Conservation (phyloP, 2,329 filamentous ascomycete species). For the Capronia epimyces region DNA sequence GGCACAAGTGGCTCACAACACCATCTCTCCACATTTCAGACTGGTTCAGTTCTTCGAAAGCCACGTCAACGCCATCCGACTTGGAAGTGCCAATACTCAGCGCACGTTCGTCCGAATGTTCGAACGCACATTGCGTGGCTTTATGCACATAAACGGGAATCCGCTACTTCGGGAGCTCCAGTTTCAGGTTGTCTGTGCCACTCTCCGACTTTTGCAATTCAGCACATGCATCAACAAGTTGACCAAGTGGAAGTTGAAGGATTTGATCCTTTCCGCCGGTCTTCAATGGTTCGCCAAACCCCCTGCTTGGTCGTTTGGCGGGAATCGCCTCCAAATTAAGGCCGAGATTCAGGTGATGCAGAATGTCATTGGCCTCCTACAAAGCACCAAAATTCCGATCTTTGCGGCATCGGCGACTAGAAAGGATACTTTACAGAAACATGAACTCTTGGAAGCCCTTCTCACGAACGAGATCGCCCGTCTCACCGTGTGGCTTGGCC, state of each 20-base stretch:
- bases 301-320: conserved; percentile 89
- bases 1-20: conserved; percentile 72
- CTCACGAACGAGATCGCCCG: conserved; percentile 79
- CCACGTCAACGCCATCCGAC: conserved; percentile 88
- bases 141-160: conserved; percentile 67
- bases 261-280: conserved; percentile 78
- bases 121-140: conserved; percentile 67
- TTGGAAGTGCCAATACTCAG: conserved; percentile 76
- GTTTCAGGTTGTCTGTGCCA: conserved; percentile 80
- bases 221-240: conserved; percentile 60
- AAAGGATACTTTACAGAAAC: conserved; percentile 68
- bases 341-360: conserved; percentile 78
- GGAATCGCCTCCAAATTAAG: conserved; percentile 87
- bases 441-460: conserved; percentile 73
- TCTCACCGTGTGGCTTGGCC: conserved; percentile 83
- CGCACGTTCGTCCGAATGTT: conserved; percentile 76
- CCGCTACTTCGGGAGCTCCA: conserved; percentile 88
- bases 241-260: conserved; percentile 77
- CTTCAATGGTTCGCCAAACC: conserved; percentile 81
- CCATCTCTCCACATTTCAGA: conserved; percentile 79
- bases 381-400: conserved; percentile 58
- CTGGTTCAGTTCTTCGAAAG: conserved; percentile 85
- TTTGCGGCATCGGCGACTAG: conserved; percentile 46
- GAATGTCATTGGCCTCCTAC: conserved; percentile 66
- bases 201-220: conserved; percentile 68